Evolutionary conservation across 129 eudicot species (phyloP).

Genomic region (Flaveria ramosissima): DNA sequence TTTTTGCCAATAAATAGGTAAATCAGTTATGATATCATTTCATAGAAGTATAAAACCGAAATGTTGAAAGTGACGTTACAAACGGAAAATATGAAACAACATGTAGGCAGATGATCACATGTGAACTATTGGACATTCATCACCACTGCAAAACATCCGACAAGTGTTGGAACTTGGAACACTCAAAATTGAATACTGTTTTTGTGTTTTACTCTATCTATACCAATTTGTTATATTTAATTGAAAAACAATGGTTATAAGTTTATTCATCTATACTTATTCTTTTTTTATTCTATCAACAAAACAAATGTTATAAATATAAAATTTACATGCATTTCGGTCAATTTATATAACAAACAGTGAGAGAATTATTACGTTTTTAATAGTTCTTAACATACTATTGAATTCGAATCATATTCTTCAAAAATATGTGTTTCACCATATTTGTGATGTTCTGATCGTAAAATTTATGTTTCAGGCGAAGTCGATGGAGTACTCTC

Average conservation of each 20-base stretch:
- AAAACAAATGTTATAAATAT: no score
- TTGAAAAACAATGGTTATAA: no score
- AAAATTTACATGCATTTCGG: no score
- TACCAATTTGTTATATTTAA: no score
- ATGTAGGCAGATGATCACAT: not conserved
- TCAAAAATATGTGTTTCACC: no score
- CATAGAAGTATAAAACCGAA: not conserved
- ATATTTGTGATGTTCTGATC: not conserved
- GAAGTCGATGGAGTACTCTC: conserved; percentile 34
- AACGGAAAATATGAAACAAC: not conserved
- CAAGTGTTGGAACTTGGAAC: not conserved
- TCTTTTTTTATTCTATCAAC: no score
- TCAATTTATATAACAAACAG: no score
- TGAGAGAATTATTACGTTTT: no score
- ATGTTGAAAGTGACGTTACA: not conserved
- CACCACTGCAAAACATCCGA: not conserved
- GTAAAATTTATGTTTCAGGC: conserved; percentile 35
- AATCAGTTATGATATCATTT: not conserved
- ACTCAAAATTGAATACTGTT: not conserved
- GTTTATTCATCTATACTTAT: no score
- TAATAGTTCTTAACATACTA: no score
- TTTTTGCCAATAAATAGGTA: no score
- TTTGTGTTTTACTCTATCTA: not conserved
- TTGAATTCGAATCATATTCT: no score
- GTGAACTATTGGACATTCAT: not conserved